These are phyloP conservation scores for Talaromyces liani DNA, from an alignment of 495 filamentous ascomycete genomes.

Conservation along the genomic window DNA sequence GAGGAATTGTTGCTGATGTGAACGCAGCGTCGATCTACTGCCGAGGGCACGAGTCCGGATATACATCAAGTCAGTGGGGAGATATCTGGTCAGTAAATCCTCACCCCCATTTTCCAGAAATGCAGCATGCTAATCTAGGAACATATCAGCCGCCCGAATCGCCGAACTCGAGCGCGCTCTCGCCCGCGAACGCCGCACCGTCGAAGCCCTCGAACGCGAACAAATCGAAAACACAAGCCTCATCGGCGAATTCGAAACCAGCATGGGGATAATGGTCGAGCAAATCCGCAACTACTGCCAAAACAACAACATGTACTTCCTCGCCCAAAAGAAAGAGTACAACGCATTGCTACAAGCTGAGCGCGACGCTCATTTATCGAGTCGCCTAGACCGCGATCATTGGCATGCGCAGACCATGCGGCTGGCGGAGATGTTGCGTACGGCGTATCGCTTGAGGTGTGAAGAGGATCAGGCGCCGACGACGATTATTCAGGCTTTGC, in stretches of 20 bases:
- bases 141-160: constrained; percentile 41
- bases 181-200: constrained; percentile 38
- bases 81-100: constrained; percentile 27
- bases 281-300: constrained; percentile 56
- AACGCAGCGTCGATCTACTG: constrained; percentile 30
- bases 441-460: constrained; percentile 40
- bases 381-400: constrained; percentile 55
- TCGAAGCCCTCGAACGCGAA: constrained; percentile 40
- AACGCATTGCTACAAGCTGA: constrained; percentile 50
- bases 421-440: constrained; percentile 45
- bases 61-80: constrained; percentile 44
- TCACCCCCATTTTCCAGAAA: background rate
- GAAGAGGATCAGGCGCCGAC: constrained; percentile 42
- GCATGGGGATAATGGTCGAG: constrained; percentile 49
- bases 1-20: background rate
- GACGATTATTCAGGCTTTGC: constrained; percentile 42
- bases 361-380: constrained; percentile 47
- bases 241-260: constrained; percentile 51
- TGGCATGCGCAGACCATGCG: constrained; percentile 54
- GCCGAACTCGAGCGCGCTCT: constrained; percentile 46
- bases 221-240: constrained; percentile 45
- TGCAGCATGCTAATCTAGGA: background rate
- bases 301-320: constrained; percentile 51
- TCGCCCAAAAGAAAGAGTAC: constrained; percentile 52
- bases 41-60: constrained; percentile 34